Conservation (phyloP, 768 basidiomycete species). For the Sutorius australiensis region DNA sequence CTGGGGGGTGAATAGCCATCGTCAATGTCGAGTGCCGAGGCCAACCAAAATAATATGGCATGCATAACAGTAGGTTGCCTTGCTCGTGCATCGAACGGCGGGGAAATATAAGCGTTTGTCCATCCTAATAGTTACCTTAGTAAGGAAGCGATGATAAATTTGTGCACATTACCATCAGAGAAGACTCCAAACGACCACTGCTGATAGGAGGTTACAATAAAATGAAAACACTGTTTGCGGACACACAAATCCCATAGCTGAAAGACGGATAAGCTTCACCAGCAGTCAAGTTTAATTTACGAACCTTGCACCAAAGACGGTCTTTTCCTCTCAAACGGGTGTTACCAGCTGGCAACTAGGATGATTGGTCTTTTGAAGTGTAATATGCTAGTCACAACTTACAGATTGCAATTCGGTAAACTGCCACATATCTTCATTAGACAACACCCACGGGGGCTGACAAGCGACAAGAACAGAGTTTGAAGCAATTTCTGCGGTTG, state of each 20-base stretch:
- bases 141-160: background rate
- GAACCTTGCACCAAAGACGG: conserved; percentile 60
- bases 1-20: conserved; percentile 28
- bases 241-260: conserved; percentile 54
- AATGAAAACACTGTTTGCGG: conserved; percentile 46
- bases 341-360: conserved; percentile 26
- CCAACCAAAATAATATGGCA: conserved; percentile 53
- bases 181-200: conserved; percentile 62
- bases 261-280: conserved; percentile 8
- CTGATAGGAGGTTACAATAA: conserved; percentile 56
- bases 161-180: conserved; percentile 41
- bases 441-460: conserved; percentile 59
- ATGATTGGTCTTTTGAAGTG: background rate
- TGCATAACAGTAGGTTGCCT: conserved; percentile 50
- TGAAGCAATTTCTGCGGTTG: conserved; percentile 26
- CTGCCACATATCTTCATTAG: conserved; percentile 48
- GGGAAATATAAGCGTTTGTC: conserved; percentile 50
- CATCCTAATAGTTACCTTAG: conserved; percentile 38
- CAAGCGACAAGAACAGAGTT: conserved; percentile 49
- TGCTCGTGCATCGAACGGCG: conserved; percentile 39
- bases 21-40: conserved; percentile 41
- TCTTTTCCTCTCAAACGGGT: conserved; percentile 48
- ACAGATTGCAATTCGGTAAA: conserved; percentile 42
- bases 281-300: background rate
- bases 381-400: conserved; percentile 4